Base-by-base conservation (phyloP, 23 red algal genomes). In the Cyanidioschyzon merolae region DNA sequence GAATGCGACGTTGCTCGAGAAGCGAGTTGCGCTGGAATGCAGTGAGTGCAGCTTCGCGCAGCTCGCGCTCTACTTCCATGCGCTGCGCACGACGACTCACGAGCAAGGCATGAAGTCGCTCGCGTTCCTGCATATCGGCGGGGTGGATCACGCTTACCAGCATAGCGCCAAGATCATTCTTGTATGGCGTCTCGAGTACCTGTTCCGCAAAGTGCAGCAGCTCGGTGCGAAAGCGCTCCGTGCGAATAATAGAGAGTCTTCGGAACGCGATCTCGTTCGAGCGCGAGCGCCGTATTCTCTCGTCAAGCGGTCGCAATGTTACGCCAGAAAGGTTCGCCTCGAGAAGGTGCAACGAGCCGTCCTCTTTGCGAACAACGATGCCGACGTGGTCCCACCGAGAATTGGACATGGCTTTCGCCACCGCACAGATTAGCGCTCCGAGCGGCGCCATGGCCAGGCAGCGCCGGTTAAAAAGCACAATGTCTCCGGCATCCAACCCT, bases 321-420 rank as follows among this genome's bases (percentile, higher is more conserved):
- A 97, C 93, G 2, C 93, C 93, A 0, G 87, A 84, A 16, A 97
- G 82, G 58, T 97, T 88, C 29, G 93, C 93, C 77, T 97, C 93
- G 26, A 97, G 83, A 76, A 97, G 89, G 32, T 87, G 77, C 34
- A 97, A 84, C 50, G 83, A 77, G 74, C 75, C 75, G 75, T 31
- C 75, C 31, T 40, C 74, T 38, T 84, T 59, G 39, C 88, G 77
- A 37, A 97, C 89, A 2, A 97, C 86, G 17, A 97, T 68, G 32
- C 93, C 93, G 24, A 97, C 93, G 74, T 97, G 93, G 67, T 97
- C 93, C 93, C 93, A 97, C 39, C 79, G 68, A 18, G 82, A 87
- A 68, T 90, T 97, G 63, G 84, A 89, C 37, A 90, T 84, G 24
- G 90, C 58, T 41, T 97, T 97, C 36, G 93, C 74, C 17, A 89